A percentile compares a stretch with the other conserved stretches of the same genome.
These are phyloP conservation scores for Roridomyces roridus DNA, from an alignment of 768 basidiomycete species.

Conservation along the genomic window DNA sequence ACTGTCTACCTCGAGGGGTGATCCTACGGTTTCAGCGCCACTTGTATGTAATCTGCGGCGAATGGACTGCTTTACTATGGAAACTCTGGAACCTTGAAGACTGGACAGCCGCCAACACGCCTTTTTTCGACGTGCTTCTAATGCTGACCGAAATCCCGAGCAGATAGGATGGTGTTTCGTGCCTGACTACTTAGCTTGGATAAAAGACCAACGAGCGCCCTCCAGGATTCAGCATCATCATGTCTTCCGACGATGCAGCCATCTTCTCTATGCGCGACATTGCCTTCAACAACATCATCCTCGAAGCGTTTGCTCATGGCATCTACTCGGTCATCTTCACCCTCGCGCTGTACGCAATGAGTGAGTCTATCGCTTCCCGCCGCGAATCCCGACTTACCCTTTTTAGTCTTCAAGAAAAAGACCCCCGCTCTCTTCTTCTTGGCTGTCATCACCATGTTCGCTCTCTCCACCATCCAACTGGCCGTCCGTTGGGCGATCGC, in stretches of 20 bases:
- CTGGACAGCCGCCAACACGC: constrained; percentile 6
- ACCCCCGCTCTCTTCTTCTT: constrained; percentile 2
- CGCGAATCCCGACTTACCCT: background rate
- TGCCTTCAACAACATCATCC: constrained; percentile 16
- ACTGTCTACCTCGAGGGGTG: constrained; percentile 18
- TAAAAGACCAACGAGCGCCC: background rate
- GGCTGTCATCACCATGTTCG: constrained; percentile 13
- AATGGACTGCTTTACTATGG: background rate
- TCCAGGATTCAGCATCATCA: background rate
- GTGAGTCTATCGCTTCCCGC: background rate
- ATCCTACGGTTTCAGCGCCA: no score
- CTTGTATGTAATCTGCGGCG: no score
- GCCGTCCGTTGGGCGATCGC: constrained; percentile 14
- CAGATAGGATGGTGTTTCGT: constrained; percentile 5
- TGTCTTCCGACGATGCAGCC: constrained; percentile 3
- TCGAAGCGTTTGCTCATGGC: constrained; percentile 14
- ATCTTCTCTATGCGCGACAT: constrained; percentile 16
- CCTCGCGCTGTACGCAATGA: constrained; percentile 20
- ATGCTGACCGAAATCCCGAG: constrained; percentile 14
- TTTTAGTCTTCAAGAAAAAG: constrained; percentile 14
- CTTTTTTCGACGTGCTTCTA: constrained; percentile 2
- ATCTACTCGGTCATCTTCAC: constrained; percentile 18
- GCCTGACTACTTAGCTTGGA: no score
- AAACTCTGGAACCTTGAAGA: background rate
- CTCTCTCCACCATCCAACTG: constrained; percentile 13